Evolutionary conservation across 108 stramenopile species (phyloP).

Genomic region (Bacterosira constricta): DNA sequence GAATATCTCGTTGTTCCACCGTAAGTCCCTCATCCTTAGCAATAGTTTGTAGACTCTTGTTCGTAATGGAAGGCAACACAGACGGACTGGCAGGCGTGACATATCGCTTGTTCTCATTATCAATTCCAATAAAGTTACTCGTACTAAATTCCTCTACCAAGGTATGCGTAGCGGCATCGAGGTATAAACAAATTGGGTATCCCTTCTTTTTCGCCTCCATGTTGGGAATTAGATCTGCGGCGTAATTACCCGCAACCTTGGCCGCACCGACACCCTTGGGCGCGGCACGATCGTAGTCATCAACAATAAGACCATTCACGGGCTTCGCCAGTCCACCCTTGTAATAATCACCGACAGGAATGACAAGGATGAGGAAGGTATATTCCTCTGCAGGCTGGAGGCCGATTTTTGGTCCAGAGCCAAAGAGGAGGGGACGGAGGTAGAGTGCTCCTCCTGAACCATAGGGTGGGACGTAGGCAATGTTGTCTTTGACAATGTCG

Average conservation of each 20-base stretch:
- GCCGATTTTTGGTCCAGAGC: slow-evolving; percentile 94
- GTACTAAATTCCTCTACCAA: slow-evolving; percentile 97
- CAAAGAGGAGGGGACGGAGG: slow-evolving; percentile 95
- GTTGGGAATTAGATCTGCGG: slow-evolving; percentile 97
- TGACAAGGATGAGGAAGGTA: slow-evolving; percentile 92
- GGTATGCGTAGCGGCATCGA: slow-evolving; percentile 93
- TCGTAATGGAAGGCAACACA: slow-evolving; percentile 95
- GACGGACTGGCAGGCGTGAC: slow-evolving; percentile 92
- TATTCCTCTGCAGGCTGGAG: slow-evolving; percentile 98
- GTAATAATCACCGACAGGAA: slow-evolving; percentile 99
- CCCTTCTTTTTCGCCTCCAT: slow-evolving; percentile 95
- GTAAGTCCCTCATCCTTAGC: slow-evolving; percentile 90
- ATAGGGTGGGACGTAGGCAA: slow-evolving; percentile 97
- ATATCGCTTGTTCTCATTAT: slow-evolving; percentile 73
- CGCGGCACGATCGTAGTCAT: slow-evolving; percentile 97
- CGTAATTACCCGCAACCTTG: slow-evolving; percentile 99
- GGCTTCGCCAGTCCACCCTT: slow-evolving; percentile 93
- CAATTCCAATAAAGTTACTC: slow-evolving; percentile 97
- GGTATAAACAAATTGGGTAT: slow-evolving; percentile 95
- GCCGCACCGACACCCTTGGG: slow-evolving; percentile 95
- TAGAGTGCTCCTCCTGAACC: slow-evolving; percentile 94
- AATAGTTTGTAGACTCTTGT: slow-evolving; percentile 95
- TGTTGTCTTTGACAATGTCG: slow-evolving; percentile 88
- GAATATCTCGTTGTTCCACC: slow-evolving; percentile 86
- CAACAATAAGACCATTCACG: slow-evolving; percentile 89